A percentile compares a stretch with the other conserved stretches of the same genome.
phyloP scores from a whole-genome alignment of 257 asterid genomes.

The Leonotis leonurus region DNA sequence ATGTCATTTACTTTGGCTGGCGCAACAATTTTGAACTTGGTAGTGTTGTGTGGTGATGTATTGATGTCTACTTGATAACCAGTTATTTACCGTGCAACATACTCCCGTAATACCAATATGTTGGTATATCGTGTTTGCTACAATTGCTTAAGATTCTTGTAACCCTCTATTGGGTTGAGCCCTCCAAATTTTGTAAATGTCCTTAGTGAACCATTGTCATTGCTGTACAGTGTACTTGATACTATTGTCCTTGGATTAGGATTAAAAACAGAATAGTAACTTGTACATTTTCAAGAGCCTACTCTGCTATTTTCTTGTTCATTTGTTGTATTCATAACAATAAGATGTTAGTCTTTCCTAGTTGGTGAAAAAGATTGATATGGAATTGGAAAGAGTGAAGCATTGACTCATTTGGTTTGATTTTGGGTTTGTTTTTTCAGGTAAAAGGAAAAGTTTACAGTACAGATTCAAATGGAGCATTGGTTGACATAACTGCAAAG shows the following conservation, averaged over 20 bases:
- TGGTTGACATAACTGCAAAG: slow-evolving; percentile 89
- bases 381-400: background rate
- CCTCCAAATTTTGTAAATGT: background rate
- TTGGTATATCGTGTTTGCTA: background rate
- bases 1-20: background rate
- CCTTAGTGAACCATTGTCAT: no score
- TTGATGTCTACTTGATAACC: background rate
- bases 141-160: background rate
- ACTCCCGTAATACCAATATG: background rate
- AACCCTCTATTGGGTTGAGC: background rate
- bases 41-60: background rate
- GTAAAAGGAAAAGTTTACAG: slow-evolving; percentile 76
- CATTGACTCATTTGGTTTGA: background rate
- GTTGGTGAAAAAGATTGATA: background rate
- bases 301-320: no score
- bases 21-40: background rate
- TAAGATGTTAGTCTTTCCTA: background rate
- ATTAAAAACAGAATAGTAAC: background rate
- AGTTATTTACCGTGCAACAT: background rate
- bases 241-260: background rate
- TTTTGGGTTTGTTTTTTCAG: slow-evolving; percentile 25
- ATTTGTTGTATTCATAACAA: no score
- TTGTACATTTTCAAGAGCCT: background rate
- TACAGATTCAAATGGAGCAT: slow-evolving; percentile 74
- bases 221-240: no score